Percentiles rank a stretch among this genome's conserved stretches.
These are phyloP conservation scores for Pseudogymnoascus sp. DNA, from an alignment of 2,329 filamentous ascomycete genomes.

Conservation along the genomic window DNA sequence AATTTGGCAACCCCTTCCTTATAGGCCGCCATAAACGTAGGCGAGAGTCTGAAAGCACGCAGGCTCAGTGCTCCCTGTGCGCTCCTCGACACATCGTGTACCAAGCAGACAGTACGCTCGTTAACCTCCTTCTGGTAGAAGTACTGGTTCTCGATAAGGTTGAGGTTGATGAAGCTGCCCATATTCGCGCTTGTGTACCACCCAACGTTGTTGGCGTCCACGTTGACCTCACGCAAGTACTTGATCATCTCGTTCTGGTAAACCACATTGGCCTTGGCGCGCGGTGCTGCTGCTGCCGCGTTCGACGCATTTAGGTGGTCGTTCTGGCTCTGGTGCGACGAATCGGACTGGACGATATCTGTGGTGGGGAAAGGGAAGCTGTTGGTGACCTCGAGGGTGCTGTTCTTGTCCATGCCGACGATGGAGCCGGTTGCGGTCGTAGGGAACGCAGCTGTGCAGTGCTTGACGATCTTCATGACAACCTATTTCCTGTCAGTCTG, in stretches of 20 bases:
- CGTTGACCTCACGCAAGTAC: constrained; percentile 92
- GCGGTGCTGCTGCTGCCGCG: constrained; percentile 77
- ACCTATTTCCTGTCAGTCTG: constrained; percentile 48
- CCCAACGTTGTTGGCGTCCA: constrained; percentile 94
- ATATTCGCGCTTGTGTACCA: constrained; percentile 99
- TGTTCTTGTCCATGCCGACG: constrained; percentile 84
- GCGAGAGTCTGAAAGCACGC: constrained; percentile 84
- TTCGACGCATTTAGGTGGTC: constrained; percentile 57
- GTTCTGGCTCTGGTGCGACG: constrained; percentile 53
- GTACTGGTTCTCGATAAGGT: constrained; percentile 96
- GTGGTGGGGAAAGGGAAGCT: constrained; percentile 85
- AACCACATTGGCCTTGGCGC: constrained; percentile 77
- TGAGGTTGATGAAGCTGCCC: constrained; percentile 94
- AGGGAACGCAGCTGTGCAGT: constrained; percentile 81
- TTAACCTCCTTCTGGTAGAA: constrained; percentile 92
- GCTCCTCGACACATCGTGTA: constrained; percentile 93
- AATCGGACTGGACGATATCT: constrained; percentile 60
- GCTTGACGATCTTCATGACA: constrained; percentile 97
- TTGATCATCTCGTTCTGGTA: constrained; percentile 98
- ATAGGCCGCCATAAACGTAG: constrained; percentile 78
- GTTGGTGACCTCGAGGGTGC: constrained; percentile 84
- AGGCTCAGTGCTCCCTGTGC: constrained; percentile 85
- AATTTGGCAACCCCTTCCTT: constrained; percentile 83
- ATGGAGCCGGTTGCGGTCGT: constrained; percentile 83
- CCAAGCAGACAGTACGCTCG: constrained; percentile 76